Base-by-base conservation (phyloP, 208 protist species). In the Herpetomonas tarakana region DNA sequence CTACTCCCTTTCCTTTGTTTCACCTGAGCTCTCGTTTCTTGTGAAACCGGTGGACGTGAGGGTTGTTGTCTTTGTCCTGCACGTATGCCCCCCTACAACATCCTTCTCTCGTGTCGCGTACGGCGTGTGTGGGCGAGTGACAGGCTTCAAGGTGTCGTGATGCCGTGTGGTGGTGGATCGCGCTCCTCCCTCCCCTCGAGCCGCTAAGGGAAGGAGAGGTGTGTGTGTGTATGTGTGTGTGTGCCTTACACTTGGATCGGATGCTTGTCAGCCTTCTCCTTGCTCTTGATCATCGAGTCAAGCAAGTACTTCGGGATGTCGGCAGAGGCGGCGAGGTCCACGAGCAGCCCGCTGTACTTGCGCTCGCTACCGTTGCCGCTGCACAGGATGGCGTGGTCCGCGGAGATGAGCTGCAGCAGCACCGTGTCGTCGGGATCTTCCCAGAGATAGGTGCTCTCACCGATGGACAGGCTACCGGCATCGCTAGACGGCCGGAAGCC, bases 391-490 rank as follows among this genome's bases (percentile, higher is more conserved):
- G 55, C 39, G 19, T 52, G 58, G 4, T 38, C 53, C 2, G 22
- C 29, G 26, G 45, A 12, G 38, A 67, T 69, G 19, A 75, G 51
- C 28, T 41, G 38, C 21, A 60, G 52, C 9, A 77, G 62, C 18
- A 72, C 65, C 2, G 56, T 61, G 31, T 77, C 71, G 12, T 77
- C 30, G 19, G 26, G 39, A 27, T 71, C 63, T 2, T 65, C 62
- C 64, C 69, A 75, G 21, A 24, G 26, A 55, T 35, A 55, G 26
- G 14, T 12, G 26, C 28, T 55, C 51, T 55, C 22, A 31, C 24
- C 11, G 28, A 6, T 38, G 30, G 24, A 3, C 25, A 31, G 21
- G 26, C 25, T 61, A 21, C 2, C 14, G 3, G 2, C 38, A 45
- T 14, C 19, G 4, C 14, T 21, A 2, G 31, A 19, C n/a, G 4